Evolutionary conservation across 2,329 filamentous ascomycete genomes (phyloP).

Genomic region (Colletotrichum falcatum): DNA sequence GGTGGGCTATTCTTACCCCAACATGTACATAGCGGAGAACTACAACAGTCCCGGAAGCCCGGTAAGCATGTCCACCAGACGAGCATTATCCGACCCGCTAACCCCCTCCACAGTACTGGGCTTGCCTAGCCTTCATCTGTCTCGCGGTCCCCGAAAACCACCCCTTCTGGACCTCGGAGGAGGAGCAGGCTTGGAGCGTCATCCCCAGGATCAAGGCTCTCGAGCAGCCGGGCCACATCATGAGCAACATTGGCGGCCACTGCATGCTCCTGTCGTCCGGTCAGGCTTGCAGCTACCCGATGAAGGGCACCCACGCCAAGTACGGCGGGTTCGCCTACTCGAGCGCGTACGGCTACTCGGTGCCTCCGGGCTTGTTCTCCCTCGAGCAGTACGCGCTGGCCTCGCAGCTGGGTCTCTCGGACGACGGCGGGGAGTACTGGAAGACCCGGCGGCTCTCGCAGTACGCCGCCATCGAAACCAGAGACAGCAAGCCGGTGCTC

Average conservation of each 20-base stretch:
- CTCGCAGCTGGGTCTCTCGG: slow-evolving; percentile 80
- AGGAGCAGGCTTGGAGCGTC: slow-evolving; percentile 68
- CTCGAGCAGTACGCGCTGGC: slow-evolving; percentile 83
- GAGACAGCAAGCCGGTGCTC: slow-evolving; percentile 68
- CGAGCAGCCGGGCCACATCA: slow-evolving; percentile 78
- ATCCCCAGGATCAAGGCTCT: slow-evolving; percentile 72
- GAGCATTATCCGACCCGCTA: slow-evolving; percentile 29
- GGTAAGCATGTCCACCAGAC: slow-evolving; percentile 50
- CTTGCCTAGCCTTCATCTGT: slow-evolving; percentile 81
- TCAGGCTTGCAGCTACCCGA: slow-evolving; percentile 84
- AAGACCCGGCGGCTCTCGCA: slow-evolving; percentile 78
- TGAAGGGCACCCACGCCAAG: slow-evolving; percentile 85
- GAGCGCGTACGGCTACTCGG: slow-evolving; percentile 80
- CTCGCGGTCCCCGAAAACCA: slow-evolving; percentile 76
- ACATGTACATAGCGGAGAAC: slow-evolving; percentile 85
- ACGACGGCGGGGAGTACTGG: slow-evolving; percentile 84
- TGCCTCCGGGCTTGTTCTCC: slow-evolving; percentile 80
- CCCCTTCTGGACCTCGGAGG: slow-evolving; percentile 79
- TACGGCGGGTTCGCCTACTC: slow-evolving; percentile 85
- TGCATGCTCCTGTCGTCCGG: slow-evolving; percentile 81
- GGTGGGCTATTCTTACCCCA: slow-evolving; percentile 82
- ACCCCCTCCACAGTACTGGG: slow-evolving; percentile 73
- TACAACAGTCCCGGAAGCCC: slow-evolving; percentile 82
- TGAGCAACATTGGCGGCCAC: slow-evolving; percentile 77
- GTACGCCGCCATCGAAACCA: slow-evolving; percentile 70